Conservation (phyloP, 2,329 filamentous ascomycete genomes). For the Colletotrichum brevisporum region DNA sequence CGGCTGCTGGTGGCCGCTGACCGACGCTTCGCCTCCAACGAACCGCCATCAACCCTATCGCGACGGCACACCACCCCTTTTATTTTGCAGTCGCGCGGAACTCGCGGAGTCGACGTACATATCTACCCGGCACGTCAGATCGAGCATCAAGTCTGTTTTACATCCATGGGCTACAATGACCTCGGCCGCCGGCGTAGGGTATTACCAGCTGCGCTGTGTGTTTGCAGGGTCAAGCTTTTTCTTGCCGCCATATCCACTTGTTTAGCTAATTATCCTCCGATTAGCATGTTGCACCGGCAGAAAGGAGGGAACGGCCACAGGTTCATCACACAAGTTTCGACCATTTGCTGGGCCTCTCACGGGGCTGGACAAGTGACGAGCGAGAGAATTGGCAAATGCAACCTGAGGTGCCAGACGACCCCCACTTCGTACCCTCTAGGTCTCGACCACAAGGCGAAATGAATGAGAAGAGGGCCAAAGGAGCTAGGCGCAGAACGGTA, state of each 20-base stretch:
- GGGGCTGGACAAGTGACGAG: conserved; percentile 14
- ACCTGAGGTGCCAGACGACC: conserved; percentile 10
- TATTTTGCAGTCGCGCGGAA: background rate
- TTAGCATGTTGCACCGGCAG: conserved; percentile 20
- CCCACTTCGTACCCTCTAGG: conserved; percentile 24
- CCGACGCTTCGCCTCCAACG: conserved; percentile 16
- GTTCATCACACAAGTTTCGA: background rate
- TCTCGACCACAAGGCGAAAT: conserved; percentile 19
- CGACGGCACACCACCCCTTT: background rate
- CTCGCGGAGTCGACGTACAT: conserved; percentile 4
- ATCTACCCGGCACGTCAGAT: background rate
- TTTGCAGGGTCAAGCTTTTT: conserved; percentile 40
- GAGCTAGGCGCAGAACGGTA: conserved; percentile 42
- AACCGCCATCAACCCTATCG: conserved; percentile 7
- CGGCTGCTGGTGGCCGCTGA: conserved; percentile 29
- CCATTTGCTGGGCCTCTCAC: background rate
- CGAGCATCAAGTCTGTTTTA: background rate
- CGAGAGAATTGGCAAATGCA: conserved; percentile 25
- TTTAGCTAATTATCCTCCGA: conserved; percentile 40
- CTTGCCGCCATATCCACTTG: conserved; percentile 33
- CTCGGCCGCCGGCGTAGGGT: background rate
- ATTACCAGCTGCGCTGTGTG: background rate
- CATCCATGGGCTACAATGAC: too few species aligned
- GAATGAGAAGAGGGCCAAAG: conserved; percentile 9
- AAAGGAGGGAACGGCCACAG: conserved; percentile 17